Percentiles rank a stretch among this genome's conserved stretches.
phyloP scores from a whole-genome alignment of 257 asterid species.

The Solanum rostratum region DNA sequence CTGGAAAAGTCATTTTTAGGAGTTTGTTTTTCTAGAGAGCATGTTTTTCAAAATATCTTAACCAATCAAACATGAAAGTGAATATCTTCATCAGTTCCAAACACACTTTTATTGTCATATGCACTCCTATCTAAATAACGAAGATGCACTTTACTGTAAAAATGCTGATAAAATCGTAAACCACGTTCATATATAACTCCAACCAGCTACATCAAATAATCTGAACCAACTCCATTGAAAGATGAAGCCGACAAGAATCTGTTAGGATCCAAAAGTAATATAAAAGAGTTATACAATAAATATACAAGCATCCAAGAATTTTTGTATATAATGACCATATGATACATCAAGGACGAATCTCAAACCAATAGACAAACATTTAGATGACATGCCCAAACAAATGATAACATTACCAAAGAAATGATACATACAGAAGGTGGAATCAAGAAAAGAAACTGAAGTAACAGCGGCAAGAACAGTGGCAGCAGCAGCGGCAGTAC shows the following conservation, averaged over 20 bases:
- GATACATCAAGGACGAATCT: constrained; percentile 19
- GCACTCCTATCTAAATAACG: background rate
- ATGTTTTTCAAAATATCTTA: too few species aligned
- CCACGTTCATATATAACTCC: background rate
- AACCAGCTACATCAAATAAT: background rate
- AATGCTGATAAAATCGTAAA: background rate
- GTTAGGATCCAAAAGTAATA: background rate
- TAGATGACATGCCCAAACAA: constrained; percentile 18
- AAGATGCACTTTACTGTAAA: background rate
- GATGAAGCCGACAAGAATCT: background rate
- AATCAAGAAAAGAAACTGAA: background rate
- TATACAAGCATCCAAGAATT: background rate
- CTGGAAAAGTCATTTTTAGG: too few species aligned
- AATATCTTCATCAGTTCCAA: too few species aligned
- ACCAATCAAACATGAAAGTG: too few species aligned
- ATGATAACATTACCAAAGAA: constrained; percentile 27
- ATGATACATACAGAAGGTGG: constrained; percentile 37
- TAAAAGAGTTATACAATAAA: background rate
- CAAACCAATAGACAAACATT: constrained; percentile 10
- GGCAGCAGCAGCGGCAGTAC: constrained; percentile 12
- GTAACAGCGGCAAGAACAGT: constrained; percentile 20
- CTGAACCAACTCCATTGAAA: background rate
- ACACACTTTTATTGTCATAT: too few species aligned
- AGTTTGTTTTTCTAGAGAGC: too few species aligned
- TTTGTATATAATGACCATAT: constrained; percentile 7